Conservation (phyloP, 2,329 filamentous ascomycete species). For the Apiospora malaysiana region DNA sequence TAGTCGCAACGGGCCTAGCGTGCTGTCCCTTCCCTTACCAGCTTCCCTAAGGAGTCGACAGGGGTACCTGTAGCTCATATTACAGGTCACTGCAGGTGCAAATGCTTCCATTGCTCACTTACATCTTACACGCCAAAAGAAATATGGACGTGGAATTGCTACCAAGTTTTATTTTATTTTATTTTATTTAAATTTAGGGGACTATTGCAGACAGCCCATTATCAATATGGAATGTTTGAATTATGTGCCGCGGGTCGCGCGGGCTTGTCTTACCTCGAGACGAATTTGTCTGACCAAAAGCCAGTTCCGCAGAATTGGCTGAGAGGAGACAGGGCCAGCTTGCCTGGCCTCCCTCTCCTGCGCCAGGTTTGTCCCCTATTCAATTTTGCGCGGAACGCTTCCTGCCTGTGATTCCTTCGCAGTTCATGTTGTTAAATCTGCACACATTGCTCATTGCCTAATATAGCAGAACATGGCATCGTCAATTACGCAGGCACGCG, state of each 20-base stretch:
- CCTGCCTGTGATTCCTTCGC: too few relatives aligned
- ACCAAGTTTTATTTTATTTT: neutral
- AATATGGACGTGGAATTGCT: neutral
- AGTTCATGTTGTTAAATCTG: neutral
- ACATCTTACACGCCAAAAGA: slow-evolving; percentile 1
- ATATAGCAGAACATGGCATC: too few relatives aligned
- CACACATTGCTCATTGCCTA: neutral
- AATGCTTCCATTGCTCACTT: neutral
- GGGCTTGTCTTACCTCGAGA: neutral
- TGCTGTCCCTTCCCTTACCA: neutral
- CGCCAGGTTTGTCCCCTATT: neutral
- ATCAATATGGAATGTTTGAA: too few relatives aligned
- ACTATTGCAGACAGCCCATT: neutral
- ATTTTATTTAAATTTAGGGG: neutral
- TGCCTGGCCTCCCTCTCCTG: neutral
- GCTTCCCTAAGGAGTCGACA: neutral
- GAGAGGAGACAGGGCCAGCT: too few relatives aligned
- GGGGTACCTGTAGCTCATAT: neutral
- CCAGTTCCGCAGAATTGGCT: neutral
- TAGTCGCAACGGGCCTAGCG: neutral
- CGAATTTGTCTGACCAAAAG: neutral
- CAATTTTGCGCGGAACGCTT: neutral
- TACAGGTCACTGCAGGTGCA: neutral
- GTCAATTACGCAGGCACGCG: neutral
- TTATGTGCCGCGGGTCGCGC: neutral